These are phyloP conservation scores for Aspergillus kassunensis DNA, from an alignment of 495 filamentous ascomycete species.

Conservation along the genomic window DNA sequence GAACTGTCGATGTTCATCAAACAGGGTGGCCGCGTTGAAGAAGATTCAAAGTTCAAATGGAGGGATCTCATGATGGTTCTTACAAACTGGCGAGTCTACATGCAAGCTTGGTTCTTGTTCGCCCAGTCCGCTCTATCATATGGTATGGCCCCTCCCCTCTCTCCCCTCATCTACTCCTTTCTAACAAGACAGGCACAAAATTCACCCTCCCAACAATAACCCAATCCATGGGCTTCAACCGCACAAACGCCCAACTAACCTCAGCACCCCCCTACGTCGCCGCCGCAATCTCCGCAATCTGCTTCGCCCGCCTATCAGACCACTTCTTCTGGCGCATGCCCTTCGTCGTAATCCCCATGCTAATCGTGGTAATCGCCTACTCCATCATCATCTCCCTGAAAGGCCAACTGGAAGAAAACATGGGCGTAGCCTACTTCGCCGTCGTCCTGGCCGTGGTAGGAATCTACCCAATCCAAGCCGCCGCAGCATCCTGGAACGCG, in stretches of 20 bases:
- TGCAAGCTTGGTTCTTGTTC: slow-evolving; percentile 26
- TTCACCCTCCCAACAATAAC: slow-evolving; percentile 32
- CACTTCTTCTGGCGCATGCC: slow-evolving; percentile 35
- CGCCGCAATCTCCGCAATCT: slow-evolving; percentile 26
- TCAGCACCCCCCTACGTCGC: slow-evolving; percentile 27
- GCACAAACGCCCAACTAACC: slow-evolving; percentile 27
- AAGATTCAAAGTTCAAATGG: slow-evolving; percentile 17
- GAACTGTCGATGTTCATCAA: slow-evolving; percentile 29
- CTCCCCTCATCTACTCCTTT: no score
- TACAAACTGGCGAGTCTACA: slow-evolving; percentile 26
- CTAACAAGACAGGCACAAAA: slow-evolving; percentile 21
- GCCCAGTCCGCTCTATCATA: slow-evolving; percentile 27
- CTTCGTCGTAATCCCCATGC: slow-evolving; percentile 23
- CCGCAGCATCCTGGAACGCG: slow-evolving; percentile 30
- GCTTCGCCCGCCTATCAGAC: slow-evolving; percentile 30
- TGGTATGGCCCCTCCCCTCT: slow-evolving; percentile 14
- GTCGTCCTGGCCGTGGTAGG: slow-evolving; percentile 32
- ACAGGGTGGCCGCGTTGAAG: slow-evolving; percentile 24
- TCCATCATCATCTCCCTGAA: slow-evolving; percentile 20
- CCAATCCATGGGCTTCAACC: slow-evolving; percentile 24
- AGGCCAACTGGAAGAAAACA: slow-evolving; percentile 23
- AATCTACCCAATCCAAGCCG: slow-evolving; percentile 32
- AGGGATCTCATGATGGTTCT: slow-evolving; percentile 22
- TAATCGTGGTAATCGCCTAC: slow-evolving; percentile 24
- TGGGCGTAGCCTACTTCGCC: slow-evolving; percentile 27